Evolutionary conservation across 2,329 filamentous ascomycete species (phyloP).

Genomic region (Alternaria gaisen): DNA sequence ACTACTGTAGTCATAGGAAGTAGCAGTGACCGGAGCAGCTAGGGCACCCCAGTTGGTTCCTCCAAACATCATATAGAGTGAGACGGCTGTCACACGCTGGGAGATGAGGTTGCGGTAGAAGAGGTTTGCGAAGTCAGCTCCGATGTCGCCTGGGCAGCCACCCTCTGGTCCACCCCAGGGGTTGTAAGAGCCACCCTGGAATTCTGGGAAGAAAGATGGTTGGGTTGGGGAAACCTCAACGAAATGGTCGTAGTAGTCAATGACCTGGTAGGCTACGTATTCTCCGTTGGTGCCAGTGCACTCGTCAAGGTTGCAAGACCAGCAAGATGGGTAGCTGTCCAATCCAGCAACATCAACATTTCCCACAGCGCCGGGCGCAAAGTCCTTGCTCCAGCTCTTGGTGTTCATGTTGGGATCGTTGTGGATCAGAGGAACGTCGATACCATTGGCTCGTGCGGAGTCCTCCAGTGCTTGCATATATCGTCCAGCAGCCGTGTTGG

Average conservation of each 20-base stretch:
- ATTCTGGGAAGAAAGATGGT: conserved; percentile 66
- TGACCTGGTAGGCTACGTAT: conserved; percentile 64
- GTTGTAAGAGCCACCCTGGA: conserved; percentile 68
- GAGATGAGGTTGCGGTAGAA: conserved; percentile 71
- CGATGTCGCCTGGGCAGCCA: conserved; percentile 63
- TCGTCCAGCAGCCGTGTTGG: conserved; percentile 59
- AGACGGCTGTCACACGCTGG: conserved; percentile 67
- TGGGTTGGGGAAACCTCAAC: conserved; percentile 54
- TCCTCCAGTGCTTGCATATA: conserved; percentile 68
- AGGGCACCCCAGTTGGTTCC: conserved; percentile 71
- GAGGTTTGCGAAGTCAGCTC: conserved; percentile 68
- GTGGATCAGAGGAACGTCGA: conserved; percentile 65
- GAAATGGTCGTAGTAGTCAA: conserved; percentile 60
- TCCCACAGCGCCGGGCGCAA: conserved; percentile 60
- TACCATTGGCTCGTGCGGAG: conserved; percentile 63
- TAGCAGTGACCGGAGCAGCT: conserved; percentile 65
- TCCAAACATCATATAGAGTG: conserved; percentile 71
- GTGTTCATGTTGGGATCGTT: conserved; percentile 69
- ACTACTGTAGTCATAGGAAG: conserved; percentile 71
- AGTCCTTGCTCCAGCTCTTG: conserved; percentile 69
- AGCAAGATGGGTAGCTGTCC: conserved; percentile 65
- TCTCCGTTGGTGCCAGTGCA: conserved; percentile 68
- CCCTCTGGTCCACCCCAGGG: conserved; percentile 69
- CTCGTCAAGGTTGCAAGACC: conserved; percentile 69
- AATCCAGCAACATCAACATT: conserved; percentile 64